Evolutionary conservation across 805 yeast genomes (phyloP), one percentile per base, ranked within the genome.

Genomic region (Metschnikowia henanensis): DNA sequence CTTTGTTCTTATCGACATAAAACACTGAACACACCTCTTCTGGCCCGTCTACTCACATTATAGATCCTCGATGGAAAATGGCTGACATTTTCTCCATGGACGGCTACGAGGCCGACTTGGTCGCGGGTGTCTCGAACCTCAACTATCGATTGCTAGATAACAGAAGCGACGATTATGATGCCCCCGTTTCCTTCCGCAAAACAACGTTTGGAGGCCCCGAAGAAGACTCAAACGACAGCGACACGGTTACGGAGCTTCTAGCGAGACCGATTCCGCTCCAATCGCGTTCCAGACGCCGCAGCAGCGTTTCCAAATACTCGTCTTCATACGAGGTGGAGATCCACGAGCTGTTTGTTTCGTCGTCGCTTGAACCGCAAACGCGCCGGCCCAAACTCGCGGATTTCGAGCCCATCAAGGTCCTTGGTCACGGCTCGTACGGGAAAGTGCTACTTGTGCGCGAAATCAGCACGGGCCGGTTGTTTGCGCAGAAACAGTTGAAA

Each of bases 381-480:
- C 43, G 47, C 43, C 40, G 40, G 18, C 58, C 57, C 29, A 46
- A 49, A 42, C 39, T 65, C 19, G 53, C 57, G n/a, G 95, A 89
- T 58, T 89, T 90, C 56, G 81, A 77, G 53, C 85, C 87, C 2
- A 63, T 90, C 6, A 84, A 80, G 52, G 94, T 88, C 0, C 68
- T 89, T 5, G 97, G 97, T 0, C 77, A 82, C 39, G 97, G 97
- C 3, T 89, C 96, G 2, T 89, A 86, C 53, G 96, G 97, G 3
- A 88, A 87, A 59, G 97, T 89, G 3, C 66, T 87, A 7, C 66
- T 89, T 18, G 96, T 89, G 1, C 78, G 80, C 38, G 90, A 89
- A 58, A 70, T 62, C 40, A 49, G 65, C 18, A 77, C 87, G 0
- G 83, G 83, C 0, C 76, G 77, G 51, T 64, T 89, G 9, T 90